Percentiles rank a stretch among this genome's conserved stretches.
phyloP scores from a whole-genome alignment of 2,329 filamentous ascomycete genomes.

The Penicillium sp. region DNA sequence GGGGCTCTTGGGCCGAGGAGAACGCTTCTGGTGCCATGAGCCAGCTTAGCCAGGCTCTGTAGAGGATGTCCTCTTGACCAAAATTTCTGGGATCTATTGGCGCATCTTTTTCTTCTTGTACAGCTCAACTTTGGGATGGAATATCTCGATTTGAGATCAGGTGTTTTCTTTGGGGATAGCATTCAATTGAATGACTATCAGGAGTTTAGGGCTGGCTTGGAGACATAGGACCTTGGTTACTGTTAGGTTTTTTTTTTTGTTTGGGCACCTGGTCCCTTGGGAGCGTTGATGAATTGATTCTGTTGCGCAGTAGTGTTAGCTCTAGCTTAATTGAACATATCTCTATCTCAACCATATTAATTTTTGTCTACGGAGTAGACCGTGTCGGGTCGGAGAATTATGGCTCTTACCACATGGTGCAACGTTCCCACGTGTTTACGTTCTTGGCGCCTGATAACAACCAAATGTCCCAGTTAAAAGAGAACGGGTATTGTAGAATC shows the following conservation, averaged over 20 bases:
- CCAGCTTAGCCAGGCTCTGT: conserved; percentile 32
- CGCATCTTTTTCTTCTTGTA: conserved; percentile 26
- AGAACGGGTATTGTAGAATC: not conserved
- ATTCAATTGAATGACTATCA: conserved; percentile 14
- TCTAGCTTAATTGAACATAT: conserved; percentile 24
- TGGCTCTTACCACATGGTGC: not conserved
- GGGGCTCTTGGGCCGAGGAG: conserved; percentile 91
- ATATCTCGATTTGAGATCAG: conserved; percentile 22
- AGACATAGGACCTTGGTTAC: conserved; percentile 14
- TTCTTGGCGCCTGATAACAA: not conserved
- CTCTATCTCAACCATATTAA: not conserved
- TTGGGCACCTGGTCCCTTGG: conserved; percentile 4
- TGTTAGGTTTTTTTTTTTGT: conserved; percentile 1
- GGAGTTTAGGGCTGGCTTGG: conserved; percentile 20
- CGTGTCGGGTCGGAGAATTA: not conserved
- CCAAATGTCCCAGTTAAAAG: not conserved
- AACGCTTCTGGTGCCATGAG: conserved; percentile 48
- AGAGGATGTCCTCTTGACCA: conserved; percentile 12
- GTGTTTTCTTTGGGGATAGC: conserved; percentile 16
- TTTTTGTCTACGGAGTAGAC: not conserved
- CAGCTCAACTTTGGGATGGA: conserved; percentile 23
- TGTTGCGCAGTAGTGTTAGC: conserved; percentile 13
- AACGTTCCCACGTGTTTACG: not conserved
- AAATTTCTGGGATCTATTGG: conserved; percentile 15
- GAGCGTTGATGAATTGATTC: conserved; percentile 10